Base-by-base conservation (phyloP, 495 filamentous ascomycete genomes). In the Neurospora sublineolata region DNA sequence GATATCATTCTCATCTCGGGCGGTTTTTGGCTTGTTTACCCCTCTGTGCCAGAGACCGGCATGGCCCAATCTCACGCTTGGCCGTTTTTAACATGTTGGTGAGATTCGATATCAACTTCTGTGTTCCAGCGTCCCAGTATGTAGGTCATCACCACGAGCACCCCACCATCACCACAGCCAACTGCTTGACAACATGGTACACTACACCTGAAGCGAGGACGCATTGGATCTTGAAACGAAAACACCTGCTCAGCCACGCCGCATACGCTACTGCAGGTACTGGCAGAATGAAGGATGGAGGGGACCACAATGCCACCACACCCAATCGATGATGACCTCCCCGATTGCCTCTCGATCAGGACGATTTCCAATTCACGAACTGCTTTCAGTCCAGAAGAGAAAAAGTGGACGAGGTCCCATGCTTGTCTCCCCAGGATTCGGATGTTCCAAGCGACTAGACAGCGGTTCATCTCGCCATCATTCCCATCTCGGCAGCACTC, bases 191-290 rank as follows among this genome's bases (percentile, higher is more conserved):
- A 3, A 37, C n/a, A 58, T 33, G 16, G 37, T 67, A 23, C 42
- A 68, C 33, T 67, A 23, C 42, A 68, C 33, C 41, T 16, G n/a
- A 41, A 39, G 38, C 41, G 37, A 60, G 42, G 60, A 20, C 33
- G 71, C 14, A 44, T 71, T 20, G 40, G 36, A 69, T 72, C 72
- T 75, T 72, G 71, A 75, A 75, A 72, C 20, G 8, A 37, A 68
- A 39, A 68, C 30, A 58, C 42, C 30, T 39, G 72, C 74, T 69
- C 74, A 73, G 74, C 72, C 74, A 75, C 74, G 37, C 16, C 38
- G 33, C 69, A 58, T 40, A 73, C 46, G 74, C 74, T 75, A 75
- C 69, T 70, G 74, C 74, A 75, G 74, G 74, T 70, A 33, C 52
- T 8, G 27, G 14, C 52, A 64, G 6, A 4, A 64, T 64, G 14